Base-by-base conservation (phyloP, 306 rosid species). In the Hippophae tibetana region DNA sequence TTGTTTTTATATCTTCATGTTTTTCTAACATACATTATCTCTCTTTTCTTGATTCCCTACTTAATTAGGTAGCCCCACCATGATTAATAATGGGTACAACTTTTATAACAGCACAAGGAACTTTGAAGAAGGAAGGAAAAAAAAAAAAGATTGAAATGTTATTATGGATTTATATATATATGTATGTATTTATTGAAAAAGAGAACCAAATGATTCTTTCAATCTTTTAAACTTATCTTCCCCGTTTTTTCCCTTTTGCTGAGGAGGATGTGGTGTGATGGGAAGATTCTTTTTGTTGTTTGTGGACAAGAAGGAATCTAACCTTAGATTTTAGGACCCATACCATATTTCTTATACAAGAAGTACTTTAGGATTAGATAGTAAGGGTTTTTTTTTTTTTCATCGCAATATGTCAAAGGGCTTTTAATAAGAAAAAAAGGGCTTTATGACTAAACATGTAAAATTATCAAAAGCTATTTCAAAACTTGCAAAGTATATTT, bases 261-360 rank as follows among this genome's bases (percentile, higher is more conserved):
- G 60, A 54, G 72, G 47, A 78, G 71, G 67, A 63, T 68, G 69
- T 74, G 44, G 69, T 76, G 85, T 53, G 72, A 81, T 82, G 85
- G 94, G 85, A 84, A 71, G 95, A 80, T 82, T 84, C 90, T 79
- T 79, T 93, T 93, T 86, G 97, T 88, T 88, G 65, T 31, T 73
- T 84, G 81, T 68, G 73, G 74, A 74, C 79, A 61, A 65, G 79
- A 73, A 67, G 81, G 97, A 86, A 93, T 93, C 97, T 86, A 75
- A 75, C 73, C 79, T 70, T 80, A 69, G 82, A 84, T 86, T 80
- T 83, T 77, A 72, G 85, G 94, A 83, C 79, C 73, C 73, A 69
- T 31, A 31, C 38, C 38, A 2, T 31, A 31, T 31, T 31, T 31
- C 38, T 31, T 31, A 31, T 31, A 31, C 38, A 31, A 31, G 38